These are phyloP conservation scores for Wickerhamiella galacta DNA, from an alignment of 805 yeast species.

Conservation along the genomic window DNA sequence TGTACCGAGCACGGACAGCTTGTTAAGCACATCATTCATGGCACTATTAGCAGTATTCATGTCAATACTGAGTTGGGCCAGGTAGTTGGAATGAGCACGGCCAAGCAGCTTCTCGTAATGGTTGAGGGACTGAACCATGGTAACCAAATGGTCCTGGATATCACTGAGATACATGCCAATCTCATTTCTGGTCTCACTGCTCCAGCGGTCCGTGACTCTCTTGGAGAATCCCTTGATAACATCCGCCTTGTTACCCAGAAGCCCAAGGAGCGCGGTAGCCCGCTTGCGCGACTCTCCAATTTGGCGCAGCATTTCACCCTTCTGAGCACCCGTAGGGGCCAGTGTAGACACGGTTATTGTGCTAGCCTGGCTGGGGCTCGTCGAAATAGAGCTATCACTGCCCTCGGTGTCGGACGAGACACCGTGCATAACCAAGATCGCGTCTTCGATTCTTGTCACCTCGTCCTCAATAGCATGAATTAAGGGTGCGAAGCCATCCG, in stretches of 20 bases:
- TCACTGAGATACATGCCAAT: conserved; percentile 92
- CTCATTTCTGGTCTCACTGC: conserved; percentile 61
- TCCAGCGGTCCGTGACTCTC: conserved; percentile 74
- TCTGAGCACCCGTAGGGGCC: conserved; percentile 47
- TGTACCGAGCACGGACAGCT: conserved; percentile 85
- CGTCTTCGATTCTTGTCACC: conserved; percentile 87
- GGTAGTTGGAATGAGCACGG: conserved; percentile 86
- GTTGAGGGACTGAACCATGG: conserved; percentile 89
- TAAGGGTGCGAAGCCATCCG: conserved; percentile 95
- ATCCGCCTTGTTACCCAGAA: conserved; percentile 86
- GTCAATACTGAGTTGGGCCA: conserved; percentile 93
- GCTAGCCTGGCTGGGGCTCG: too few species aligned
- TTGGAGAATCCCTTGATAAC: conserved; percentile 94
- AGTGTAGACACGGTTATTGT: too few species aligned
- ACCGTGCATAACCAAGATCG: conserved; percentile 74
- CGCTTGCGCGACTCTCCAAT: conserved; percentile 92
- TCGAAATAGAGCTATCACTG: conserved; percentile 17
- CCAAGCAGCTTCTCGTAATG: conserved; percentile 91
- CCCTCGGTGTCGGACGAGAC: conserved; percentile 29
- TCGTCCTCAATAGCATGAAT: conserved; percentile 88
- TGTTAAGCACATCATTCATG: conserved; percentile 89
- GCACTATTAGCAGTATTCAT: conserved; percentile 96
- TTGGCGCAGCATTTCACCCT: conserved; percentile 87
- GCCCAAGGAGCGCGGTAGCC: conserved; percentile 75
- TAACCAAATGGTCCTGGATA: conserved; percentile 92